Conservation (phyloP, 1,284 basidiomycete species). For the Cutaneotrichosporon cyanovorans region DNA sequence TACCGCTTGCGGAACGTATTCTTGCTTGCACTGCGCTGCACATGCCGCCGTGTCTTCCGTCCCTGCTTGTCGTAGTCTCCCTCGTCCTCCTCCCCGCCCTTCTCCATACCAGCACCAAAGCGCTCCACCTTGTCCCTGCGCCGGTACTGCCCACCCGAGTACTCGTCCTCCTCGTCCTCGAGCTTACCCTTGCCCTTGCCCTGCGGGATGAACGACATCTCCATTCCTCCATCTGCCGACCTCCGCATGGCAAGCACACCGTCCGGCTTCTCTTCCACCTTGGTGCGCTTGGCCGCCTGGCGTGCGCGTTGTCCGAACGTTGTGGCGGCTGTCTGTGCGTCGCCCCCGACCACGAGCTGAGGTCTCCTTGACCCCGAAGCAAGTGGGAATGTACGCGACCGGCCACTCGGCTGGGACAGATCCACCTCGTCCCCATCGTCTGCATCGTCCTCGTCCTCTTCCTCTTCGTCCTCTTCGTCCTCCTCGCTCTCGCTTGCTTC, state of each 20-base stretch:
- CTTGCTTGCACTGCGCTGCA: slow-evolving; percentile 74
- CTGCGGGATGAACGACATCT: slow-evolving; percentile 49
- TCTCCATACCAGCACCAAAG: slow-evolving; percentile 81
- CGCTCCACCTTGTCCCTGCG: slow-evolving; percentile 57
- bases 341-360: slow-evolving; percentile 29
- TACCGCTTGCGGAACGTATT: slow-evolving; percentile 60
- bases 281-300: slow-evolving; percentile 17
- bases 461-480: slow-evolving; percentile 50
- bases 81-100: slow-evolving; percentile 54
- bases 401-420: slow-evolving; percentile 35
- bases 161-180: slow-evolving; percentile 34
- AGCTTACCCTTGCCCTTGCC: slow-evolving; percentile 14
- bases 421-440: slow-evolving; percentile 50
- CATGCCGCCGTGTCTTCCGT: slow-evolving; percentile 61
- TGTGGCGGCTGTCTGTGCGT: slow-evolving; percentile 11
- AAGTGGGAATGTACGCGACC: slow-evolving; percentile 19
- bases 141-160: slow-evolving; percentile 38
- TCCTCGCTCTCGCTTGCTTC: slow-evolving; percentile 6
- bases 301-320: slow-evolving; percentile 45
- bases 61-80: slow-evolving; percentile 52
- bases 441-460: slow-evolving; percentile 46
- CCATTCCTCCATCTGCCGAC: slow-evolving; percentile 48
- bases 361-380: slow-evolving; percentile 23
- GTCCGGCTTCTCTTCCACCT: slow-evolving; percentile 21
- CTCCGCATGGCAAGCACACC: slow-evolving; percentile 40